These are phyloP conservation scores for Neurospora crassa DNA, from an alignment of 2,329 filamentous ascomycete species.

Conservation along the genomic window DNA sequence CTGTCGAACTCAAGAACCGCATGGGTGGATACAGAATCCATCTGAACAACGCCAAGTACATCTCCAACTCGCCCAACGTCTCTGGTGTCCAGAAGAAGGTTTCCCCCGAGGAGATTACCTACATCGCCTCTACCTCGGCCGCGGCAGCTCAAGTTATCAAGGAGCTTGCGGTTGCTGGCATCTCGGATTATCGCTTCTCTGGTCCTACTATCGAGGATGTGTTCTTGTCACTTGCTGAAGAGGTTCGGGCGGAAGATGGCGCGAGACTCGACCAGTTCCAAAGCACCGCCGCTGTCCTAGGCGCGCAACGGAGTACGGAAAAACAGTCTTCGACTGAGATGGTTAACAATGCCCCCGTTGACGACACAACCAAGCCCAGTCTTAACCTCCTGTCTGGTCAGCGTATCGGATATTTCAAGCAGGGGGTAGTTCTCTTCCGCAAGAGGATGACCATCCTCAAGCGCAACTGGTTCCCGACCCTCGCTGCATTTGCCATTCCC, in stretches of 20 bases:
- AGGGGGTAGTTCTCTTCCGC: constrained; percentile 63
- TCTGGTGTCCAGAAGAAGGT: constrained; percentile 46
- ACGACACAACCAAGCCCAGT: constrained; percentile 24
- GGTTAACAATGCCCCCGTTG: constrained; percentile 16
- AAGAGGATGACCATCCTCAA: constrained; percentile 73
- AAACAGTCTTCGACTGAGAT: constrained; percentile 19
- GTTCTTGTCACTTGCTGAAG: constrained; percentile 77
- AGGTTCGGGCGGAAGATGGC: constrained; percentile 48
- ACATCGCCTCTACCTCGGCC: constrained; percentile 58
- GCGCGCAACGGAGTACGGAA: constrained; percentile 8
- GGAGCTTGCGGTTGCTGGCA: constrained; percentile 53
- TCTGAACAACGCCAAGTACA: constrained; percentile 49
- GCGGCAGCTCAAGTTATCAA: constrained; percentile 64
- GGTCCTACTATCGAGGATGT: constrained; percentile 91
- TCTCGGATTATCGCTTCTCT: constrained; percentile 74
- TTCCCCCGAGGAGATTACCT: constrained; percentile 63
- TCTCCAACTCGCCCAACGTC: constrained; percentile 39
- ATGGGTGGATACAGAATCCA: constrained; percentile 80
- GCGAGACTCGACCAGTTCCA: constrained; percentile 1
- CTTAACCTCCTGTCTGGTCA: constrained; percentile 58
- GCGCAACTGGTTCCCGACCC: constrained; percentile 67
- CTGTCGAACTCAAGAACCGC: constrained; percentile 73
- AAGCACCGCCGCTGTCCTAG: constrained; percentile 4
- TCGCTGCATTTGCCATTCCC: constrained; percentile 66
- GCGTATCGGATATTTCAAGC: constrained; percentile 58